Evolutionary conservation across 495 filamentous ascomycete genomes (phyloP), one percentile per base, ranked within the genome.

Genomic region (Bryoglossum gracile): DNA sequence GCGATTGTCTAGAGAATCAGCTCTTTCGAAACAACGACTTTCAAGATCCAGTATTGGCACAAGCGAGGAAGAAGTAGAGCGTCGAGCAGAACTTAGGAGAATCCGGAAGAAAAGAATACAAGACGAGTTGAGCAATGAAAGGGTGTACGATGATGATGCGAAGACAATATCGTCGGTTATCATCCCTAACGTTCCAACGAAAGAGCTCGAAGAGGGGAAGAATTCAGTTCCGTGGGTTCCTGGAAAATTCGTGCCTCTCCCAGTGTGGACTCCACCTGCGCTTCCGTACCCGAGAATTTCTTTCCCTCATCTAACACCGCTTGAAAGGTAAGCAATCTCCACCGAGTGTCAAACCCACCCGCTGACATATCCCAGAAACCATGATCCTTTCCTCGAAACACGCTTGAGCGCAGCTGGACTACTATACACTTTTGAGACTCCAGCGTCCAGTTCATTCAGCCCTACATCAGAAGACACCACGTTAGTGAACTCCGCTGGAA

Each of bases 101-200:
- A 55, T 75, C 11, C 67, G 71, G 62, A 66, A 71, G 43, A 68
- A 70, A 49, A 64, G 74, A 47, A 76, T 77, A 18, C 69, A 72
- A 43, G 71, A 75, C 33, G 74, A 77, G 44, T 56, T 77, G 24
- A 68, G 67, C 43, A 70, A 55, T 21, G 56, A 57, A 33, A 39
- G 25, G 18, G 23, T 48, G 3, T 62, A 59, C 39, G 59, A 62
- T 34, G 53, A 54, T 16, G 56, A 62, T 57, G 59, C 56, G 21
- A 59, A 57, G 34, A 56, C 56, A 14, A 3, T 62, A 10, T 41
- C 53, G 2, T 47, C 54, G 5, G 16, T 56, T 17, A 18, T 30
- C 9, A 38, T 3, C 48, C n/a, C n/a, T n/a, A n/a, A n/a, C n/a
- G n/a, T n/a, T n/a, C n/a, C n/a, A n/a, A 34, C 24, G 13, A 22